Base-by-base conservation (phyloP, 2,329 filamentous ascomycete genomes). In the Colletotrichum limetticola region DNA sequence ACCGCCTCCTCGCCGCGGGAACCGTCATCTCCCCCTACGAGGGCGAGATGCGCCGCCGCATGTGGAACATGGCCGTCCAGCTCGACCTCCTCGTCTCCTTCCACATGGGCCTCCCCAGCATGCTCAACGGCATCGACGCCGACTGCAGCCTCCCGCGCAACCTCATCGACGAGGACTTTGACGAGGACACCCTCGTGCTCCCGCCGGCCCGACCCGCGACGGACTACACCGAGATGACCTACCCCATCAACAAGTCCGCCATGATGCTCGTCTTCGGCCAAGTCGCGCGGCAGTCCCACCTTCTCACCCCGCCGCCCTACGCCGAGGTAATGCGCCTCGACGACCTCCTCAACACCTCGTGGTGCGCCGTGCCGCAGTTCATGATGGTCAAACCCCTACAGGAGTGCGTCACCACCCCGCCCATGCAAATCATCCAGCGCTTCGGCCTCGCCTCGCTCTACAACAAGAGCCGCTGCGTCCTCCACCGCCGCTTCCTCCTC, bases 71-170 rank as follows among this genome's bases (percentile, higher is more conserved):
- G 74, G 84, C 86, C 3, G 79, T 84, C 30, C 90, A 92, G 77
- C 85, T 92, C 59, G 92, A 94, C 77, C 80, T 91, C 3, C 80
- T 93, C 4, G 90, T 91, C 30, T 89, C 90, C 1, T 93, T 92
- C 77, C 91, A 93, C 77, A 86, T 93, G 72, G 92, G 92, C 2
- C 83, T 94, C 66, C 92, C 92, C 2, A 87, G 87, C 77, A 91
- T 93, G 89, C 85, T 93, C 57, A 86, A 90, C 69, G 85, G 87
- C 28, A 88, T 91, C 46, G 91, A 93, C 72, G 89, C 87, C 59
- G 92, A 94, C 77, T 92, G 90, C 0, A 82, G 85, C 1, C 79
- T 90, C 24, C 91, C 91, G 19, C 84, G 86, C 37, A 93, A 93
- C 78, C 79, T 93, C 37, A 85, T 89, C 65, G 92, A 94, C 78